phyloP scores from a whole-genome alignment of 1,284 basidiomycete species.

The Coriolopsis trogii region DNA sequence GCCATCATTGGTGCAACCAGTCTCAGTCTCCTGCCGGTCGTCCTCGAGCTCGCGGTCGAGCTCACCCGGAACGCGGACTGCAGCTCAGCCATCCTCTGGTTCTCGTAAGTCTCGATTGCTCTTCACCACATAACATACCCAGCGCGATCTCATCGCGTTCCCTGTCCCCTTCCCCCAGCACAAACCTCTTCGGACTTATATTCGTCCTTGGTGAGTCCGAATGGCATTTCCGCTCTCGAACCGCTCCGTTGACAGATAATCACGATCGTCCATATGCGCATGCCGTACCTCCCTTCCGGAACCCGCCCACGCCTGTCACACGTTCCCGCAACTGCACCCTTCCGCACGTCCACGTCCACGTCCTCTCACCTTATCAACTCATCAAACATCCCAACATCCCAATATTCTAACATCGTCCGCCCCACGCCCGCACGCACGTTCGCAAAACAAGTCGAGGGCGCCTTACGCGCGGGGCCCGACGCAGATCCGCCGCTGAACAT shows the following conservation, averaged over 20 bases:
- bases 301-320: not conserved
- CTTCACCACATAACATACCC: not conserved
- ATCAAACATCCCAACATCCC: too few species aligned
- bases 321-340: not conserved
- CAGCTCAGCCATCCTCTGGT: slow-evolving; percentile 76
- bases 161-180: slow-evolving; percentile 40
- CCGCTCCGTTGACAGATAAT: not conserved
- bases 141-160: not conserved
- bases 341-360: not conserved
- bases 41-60: slow-evolving; percentile 75
- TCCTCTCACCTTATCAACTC: not conserved
- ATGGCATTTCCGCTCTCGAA: not conserved
- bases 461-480: slow-evolving; percentile 58
- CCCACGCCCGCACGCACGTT: not conserved
- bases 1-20: slow-evolving; percentile 66
- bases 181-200: slow-evolving; percentile 65
- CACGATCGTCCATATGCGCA: not conserved
- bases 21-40: slow-evolving; percentile 71
- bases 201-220: slow-evolving; percentile 61
- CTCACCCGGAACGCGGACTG: slow-evolving; percentile 76
- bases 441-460: slow-evolving; percentile 51
- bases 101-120: slow-evolving; percentile 46
- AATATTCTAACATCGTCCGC: too few species aligned
- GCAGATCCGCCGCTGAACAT: slow-evolving; percentile 73
- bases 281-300: not conserved